Conservation (phyloP, 2,329 filamentous ascomycete genomes). For the Whalleya microplaca region DNA sequence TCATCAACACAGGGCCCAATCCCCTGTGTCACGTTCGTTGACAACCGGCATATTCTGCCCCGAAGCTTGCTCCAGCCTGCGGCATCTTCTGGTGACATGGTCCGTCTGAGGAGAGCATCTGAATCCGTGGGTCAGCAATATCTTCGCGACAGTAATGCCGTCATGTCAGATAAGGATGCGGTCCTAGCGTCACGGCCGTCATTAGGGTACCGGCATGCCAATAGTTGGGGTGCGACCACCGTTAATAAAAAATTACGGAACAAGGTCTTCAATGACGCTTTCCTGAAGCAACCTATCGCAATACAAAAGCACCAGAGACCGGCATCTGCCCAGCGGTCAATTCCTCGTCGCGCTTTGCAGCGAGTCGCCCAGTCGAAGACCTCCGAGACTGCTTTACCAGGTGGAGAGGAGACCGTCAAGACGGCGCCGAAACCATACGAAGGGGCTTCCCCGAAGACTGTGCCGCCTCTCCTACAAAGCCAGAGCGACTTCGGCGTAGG, state of each 20-base stretch:
- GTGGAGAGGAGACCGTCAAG: slow-evolving; percentile 13
- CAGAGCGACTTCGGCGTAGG: slow-evolving; percentile 42
- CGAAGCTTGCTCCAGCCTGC: slow-evolving; percentile 76
- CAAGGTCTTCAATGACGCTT: slow-evolving; percentile 91
- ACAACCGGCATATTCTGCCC: slow-evolving; percentile 92
- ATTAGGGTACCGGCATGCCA: slow-evolving; percentile 60
- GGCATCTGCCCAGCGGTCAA: slow-evolving; percentile 60
- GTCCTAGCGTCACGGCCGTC: slow-evolving; percentile 40
- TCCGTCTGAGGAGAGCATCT: slow-evolving; percentile 43
- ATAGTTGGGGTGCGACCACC: slow-evolving; percentile 87
- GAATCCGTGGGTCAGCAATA: slow-evolving; percentile 34
- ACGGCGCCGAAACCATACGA: slow-evolving; percentile 7
- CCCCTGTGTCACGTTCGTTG: slow-evolving; percentile 89
- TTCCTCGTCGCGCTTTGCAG: slow-evolving; percentile 58
- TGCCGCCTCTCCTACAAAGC: slow-evolving; percentile 32
- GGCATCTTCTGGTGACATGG: slow-evolving; percentile 38
- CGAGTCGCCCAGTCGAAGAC: slow-evolving; percentile 47
- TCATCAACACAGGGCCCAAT: slow-evolving; percentile 67
- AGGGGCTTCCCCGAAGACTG: slow-evolving; percentile 30
- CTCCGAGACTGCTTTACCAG: slow-evolving; percentile 41
- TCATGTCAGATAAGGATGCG: slow-evolving; percentile 13
- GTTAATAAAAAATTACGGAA: slow-evolving; percentile 88
- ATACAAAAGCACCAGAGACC: slow-evolving; percentile 75
- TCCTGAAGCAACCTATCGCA: slow-evolving; percentile 82
- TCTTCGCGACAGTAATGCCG: slow-evolving; percentile 22